Evolutionary conservation across 1,284 basidiomycete genomes (phyloP).

Genomic region (Heterobasidion parviporum): DNA sequence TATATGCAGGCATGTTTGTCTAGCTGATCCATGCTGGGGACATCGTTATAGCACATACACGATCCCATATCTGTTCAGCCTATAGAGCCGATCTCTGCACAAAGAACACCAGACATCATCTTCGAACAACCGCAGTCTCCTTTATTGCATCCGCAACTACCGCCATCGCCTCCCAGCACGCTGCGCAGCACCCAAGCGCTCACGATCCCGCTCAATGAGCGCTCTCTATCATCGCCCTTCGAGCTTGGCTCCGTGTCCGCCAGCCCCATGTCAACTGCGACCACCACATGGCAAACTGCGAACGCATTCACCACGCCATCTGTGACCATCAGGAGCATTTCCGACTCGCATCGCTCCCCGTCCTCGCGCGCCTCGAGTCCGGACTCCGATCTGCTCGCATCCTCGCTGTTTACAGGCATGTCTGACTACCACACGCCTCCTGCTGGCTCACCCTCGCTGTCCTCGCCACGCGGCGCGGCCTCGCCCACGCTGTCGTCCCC

Average conservation of each 20-base stretch:
- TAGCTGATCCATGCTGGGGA: neutral
- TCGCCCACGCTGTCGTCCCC: neutral
- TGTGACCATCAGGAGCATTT: neutral
- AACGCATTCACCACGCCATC: neutral
- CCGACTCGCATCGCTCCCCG: neutral
- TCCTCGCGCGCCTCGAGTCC: slow-evolving; percentile 1
- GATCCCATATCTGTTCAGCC: neutral
- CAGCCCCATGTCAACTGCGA: neutral
- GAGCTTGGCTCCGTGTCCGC: no score
- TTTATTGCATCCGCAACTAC: neutral
- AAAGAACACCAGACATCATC: neutral
- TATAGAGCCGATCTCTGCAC: neutral
- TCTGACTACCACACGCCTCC: slow-evolving; percentile 4
- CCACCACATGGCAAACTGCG: neutral
- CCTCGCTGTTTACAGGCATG: slow-evolving; percentile 2
- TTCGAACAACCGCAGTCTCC: slow-evolving; percentile 1
- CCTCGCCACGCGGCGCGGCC: neutral
- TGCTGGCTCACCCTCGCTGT: slow-evolving; percentile 1
- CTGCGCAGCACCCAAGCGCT: neutral
- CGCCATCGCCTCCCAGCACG: neutral
- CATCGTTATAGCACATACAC: neutral
- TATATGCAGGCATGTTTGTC: neutral
- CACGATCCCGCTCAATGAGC: neutral
- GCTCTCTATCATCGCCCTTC: neutral
- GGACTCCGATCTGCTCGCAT: slow-evolving; percentile 4